Evolutionary conservation across 495 filamentous ascomycete species (phyloP).

Genomic region (Podospora comata): DNA sequence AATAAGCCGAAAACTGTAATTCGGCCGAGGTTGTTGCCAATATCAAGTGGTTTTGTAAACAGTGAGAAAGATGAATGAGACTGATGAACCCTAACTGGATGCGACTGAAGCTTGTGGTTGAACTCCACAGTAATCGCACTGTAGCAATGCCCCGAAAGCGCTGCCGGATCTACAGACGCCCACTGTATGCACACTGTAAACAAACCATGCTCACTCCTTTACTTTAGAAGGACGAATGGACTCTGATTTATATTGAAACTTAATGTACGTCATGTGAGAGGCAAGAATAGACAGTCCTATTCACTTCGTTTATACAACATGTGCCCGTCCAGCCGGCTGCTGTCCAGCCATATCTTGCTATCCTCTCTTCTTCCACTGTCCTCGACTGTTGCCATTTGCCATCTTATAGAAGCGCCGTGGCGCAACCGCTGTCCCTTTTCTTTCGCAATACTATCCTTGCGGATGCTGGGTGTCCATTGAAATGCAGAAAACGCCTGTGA

Average conservation of each 20-base stretch:
- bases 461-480: conserved; percentile 15
- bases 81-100: neutral
- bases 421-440: neutral
- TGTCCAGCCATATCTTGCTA: neutral
- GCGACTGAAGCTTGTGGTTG: neutral
- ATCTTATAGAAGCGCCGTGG: too few species aligned
- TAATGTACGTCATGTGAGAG: neutral
- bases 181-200: neutral
- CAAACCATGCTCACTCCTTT: neutral
- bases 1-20: too few species aligned
- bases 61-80: neutral
- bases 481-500: conserved; percentile 23
- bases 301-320: conserved; percentile 6
- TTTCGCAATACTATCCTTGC: conserved; percentile 7
- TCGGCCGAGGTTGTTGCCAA: neutral
- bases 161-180: neutral
- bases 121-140: neutral
- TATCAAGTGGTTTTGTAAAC: neutral
- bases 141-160: neutral
- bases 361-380: neutral
- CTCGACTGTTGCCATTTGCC: too few species aligned
- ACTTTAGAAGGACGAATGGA: neutral
- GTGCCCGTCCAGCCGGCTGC: neutral
- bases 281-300: neutral
- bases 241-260: neutral